A percentile compares a stretch with the other conserved stretches of the same genome.
phyloP scores from a whole-genome alignment of 1,139 yeast genomes.

The Pichia sp. region DNA sequence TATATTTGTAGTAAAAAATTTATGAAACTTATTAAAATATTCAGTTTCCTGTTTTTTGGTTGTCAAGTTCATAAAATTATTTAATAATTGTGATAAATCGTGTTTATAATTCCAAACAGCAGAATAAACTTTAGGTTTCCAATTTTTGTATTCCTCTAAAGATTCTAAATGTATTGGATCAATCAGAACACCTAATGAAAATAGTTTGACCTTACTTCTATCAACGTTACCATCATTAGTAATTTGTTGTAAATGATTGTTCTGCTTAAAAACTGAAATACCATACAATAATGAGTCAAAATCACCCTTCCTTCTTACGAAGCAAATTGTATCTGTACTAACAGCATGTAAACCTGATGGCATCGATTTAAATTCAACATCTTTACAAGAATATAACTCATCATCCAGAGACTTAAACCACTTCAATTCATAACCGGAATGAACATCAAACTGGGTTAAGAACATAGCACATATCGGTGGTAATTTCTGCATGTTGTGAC shows the following conservation, averaged over 20 bases:
- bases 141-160: constrained; percentile 21
- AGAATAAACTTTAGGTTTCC: constrained; percentile 51
- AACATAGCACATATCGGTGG: constrained; percentile 44
- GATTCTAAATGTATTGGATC: constrained; percentile 31
- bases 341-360: constrained; percentile 82
- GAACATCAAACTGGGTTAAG: constrained; percentile 57
- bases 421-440: constrained; percentile 52
- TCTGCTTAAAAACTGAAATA: constrained; percentile 43
- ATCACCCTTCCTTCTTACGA: constrained; percentile 33
- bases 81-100: constrained; percentile 39
- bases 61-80: constrained; percentile 32
- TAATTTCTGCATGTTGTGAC: not conserved
- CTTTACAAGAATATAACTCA: constrained; percentile 27
- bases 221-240: constrained; percentile 29
- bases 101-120: constrained; percentile 54
- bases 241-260: constrained; percentile 19
- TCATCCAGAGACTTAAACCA: constrained; percentile 40
- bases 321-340: constrained; percentile 46
- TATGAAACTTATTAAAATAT: constrained; percentile 25
- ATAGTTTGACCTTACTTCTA: constrained; percentile 55
- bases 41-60: constrained; percentile 15
- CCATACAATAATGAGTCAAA: constrained; percentile 35
- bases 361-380: constrained; percentile 65
- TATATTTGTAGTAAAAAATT: constrained; percentile 28
- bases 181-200: constrained; percentile 57